These are phyloP conservation scores for Arthrobotrys conoides DNA, from an alignment of 2,329 filamentous ascomycete species.

Conservation along the genomic window DNA sequence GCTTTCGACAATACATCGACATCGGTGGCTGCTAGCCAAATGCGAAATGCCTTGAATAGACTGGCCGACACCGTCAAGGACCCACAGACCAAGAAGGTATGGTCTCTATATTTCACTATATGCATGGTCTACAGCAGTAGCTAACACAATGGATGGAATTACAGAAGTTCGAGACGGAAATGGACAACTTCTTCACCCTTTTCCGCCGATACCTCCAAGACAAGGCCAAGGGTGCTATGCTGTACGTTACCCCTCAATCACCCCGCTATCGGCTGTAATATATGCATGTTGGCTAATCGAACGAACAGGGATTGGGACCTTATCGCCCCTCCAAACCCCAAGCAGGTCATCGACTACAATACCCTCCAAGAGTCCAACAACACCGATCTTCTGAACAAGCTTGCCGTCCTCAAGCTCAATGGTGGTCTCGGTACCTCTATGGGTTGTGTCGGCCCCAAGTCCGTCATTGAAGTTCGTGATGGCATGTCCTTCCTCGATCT, in stretches of 20 bases:
- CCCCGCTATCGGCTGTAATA: constrained; percentile 47
- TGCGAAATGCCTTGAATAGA: constrained; percentile 96
- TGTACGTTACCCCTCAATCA: constrained; percentile 71
- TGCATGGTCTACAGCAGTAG: not conserved
- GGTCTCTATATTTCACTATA: constrained; percentile 55
- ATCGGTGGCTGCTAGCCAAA: constrained; percentile 96
- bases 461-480: constrained; percentile 98
- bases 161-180: constrained; percentile 96
- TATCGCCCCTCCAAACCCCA: constrained; percentile 91
- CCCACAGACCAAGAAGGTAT: constrained; percentile 84
- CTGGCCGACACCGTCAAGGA: constrained; percentile 92
- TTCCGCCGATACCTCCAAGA: constrained; percentile 99
- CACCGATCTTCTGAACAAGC: constrained; percentile 94
- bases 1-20: constrained; percentile 99
- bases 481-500: constrained; percentile 99
- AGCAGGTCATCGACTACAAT: constrained; percentile 95
- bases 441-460: constrained; percentile 99
- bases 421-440: constrained; percentile 99
- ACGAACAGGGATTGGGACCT: constrained; percentile 87
- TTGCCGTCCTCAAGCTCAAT: constrained; percentile 98
- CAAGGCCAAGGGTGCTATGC: constrained; percentile 95
- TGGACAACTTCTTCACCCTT: constrained; percentile 99
- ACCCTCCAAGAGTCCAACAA: constrained; percentile 90
- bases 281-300: constrained; percentile 62
- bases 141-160: not conserved